Conservation (phyloP, 768 basidiomycete genomes). For the Serendipita sp. region DNA sequence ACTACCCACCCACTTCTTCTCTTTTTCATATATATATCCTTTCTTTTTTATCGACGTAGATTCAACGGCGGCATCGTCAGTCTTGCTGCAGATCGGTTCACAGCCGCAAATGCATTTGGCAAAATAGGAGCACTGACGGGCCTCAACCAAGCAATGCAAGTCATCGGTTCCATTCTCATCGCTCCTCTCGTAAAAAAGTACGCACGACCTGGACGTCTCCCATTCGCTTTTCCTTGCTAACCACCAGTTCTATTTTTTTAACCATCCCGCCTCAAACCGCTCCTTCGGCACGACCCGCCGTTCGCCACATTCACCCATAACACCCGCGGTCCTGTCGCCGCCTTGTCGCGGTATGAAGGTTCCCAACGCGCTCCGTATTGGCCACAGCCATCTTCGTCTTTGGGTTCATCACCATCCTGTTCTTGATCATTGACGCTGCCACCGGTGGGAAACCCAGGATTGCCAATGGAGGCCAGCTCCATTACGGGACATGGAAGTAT, state of each 20-base stretch:
- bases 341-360: neutral
- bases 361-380: conserved; percentile 18
- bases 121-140: conserved; percentile 16
- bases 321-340: neutral
- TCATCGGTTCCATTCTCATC: conserved; percentile 16
- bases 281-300: too few relatives aligned
- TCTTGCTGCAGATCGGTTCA: conserved; percentile 14
- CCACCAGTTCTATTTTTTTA: conserved; percentile 1
- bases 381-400: conserved; percentile 15
- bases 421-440: conserved; percentile 16
- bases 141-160: conserved; percentile 17
- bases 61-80: conserved; percentile 11
- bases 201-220: neutral
- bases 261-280: too few relatives aligned
- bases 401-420: conserved; percentile 13
- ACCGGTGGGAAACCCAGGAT: neutral
- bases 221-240: neutral
- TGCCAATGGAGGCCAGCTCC: neutral
- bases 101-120: conserved; percentile 13
- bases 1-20: neutral
- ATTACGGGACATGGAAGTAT: neutral
- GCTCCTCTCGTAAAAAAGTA: conserved; percentile 17
- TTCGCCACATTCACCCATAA: conserved; percentile 9
- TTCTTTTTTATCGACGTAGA: neutral
- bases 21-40: neutral